phyloP scores from a whole-genome alignment of 805 yeast species.

The Candida easanensis region DNA sequence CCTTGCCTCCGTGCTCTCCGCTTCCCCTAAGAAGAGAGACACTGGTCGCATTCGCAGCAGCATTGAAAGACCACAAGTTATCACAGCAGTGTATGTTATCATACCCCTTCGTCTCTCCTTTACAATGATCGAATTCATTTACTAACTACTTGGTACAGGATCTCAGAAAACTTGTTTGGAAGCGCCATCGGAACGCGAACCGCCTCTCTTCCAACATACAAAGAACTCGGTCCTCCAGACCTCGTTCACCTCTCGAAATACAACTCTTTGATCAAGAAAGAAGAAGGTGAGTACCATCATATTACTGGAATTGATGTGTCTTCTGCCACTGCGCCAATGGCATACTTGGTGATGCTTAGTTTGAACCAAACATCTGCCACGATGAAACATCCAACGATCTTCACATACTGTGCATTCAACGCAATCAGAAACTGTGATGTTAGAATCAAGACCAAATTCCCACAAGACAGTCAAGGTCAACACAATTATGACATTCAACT shows the following conservation, averaged over 20 bases:
- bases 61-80: constrained; percentile 17
- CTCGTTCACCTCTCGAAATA: constrained; percentile 48
- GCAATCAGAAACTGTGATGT: constrained; percentile 68
- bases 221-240: constrained; percentile 75
- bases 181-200: constrained; percentile 54
- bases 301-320: constrained; percentile 47
- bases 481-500: constrained; percentile 32
- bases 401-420: constrained; percentile 69
- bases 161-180: constrained; percentile 47
- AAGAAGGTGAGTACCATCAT: constrained; percentile 49
- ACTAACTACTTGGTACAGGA: constrained; percentile 28
- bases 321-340: constrained; percentile 43
- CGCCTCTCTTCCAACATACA: constrained; percentile 34
- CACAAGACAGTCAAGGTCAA: constrained; percentile 38
- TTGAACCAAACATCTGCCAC: constrained; percentile 21
- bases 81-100: constrained; percentile 22
- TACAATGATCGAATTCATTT: neutral
- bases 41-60: constrained; percentile 7
- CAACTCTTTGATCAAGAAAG: constrained; percentile 31
- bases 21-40: constrained; percentile 20
- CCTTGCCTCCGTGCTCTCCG: constrained; percentile 8
- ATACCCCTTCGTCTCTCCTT: neutral
- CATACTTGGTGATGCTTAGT: constrained; percentile 41
- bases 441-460: constrained; percentile 59
- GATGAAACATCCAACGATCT: constrained; percentile 27